phyloP scores from a whole-genome alignment of 768 basidiomycete species.

The Strobilomyces confusus region DNA sequence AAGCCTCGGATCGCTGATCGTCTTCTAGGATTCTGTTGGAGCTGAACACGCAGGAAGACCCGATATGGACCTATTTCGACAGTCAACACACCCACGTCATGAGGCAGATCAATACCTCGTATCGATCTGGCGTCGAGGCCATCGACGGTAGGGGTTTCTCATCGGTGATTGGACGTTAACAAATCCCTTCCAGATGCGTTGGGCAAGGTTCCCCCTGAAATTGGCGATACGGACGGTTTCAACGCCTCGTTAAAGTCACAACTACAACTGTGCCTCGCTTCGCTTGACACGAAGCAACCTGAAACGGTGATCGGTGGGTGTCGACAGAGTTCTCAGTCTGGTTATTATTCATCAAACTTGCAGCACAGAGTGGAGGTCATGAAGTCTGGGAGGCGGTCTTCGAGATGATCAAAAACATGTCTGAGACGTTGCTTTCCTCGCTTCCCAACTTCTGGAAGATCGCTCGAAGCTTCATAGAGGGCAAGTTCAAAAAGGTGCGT shows the following conservation, averaged over 20 bases:
- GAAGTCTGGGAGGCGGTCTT: slow-evolving; percentile 79
- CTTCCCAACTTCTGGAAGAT: slow-evolving; percentile 95
- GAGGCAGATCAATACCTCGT: slow-evolving; percentile 65
- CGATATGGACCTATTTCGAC: slow-evolving; percentile 95
- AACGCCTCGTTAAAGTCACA: slow-evolving; percentile 48
- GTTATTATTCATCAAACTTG: neutral
- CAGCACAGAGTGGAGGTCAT: slow-evolving; percentile 68
- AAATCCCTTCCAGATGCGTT: slow-evolving; percentile 38
- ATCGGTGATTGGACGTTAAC: slow-evolving; percentile 3
- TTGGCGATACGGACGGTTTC: slow-evolving; percentile 35
- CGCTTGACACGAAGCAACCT: slow-evolving; percentile 59
- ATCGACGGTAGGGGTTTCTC: slow-evolving; percentile 42
- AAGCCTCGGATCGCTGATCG: slow-evolving; percentile 8
- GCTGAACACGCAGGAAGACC: slow-evolving; percentile 81
- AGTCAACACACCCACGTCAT: slow-evolving; percentile 86
- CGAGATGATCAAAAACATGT: slow-evolving; percentile 80
- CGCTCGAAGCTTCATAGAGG: slow-evolving; percentile 85
- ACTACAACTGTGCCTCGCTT: slow-evolving; percentile 55
- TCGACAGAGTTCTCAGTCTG: neutral
- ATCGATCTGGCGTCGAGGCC: slow-evolving; percentile 45
- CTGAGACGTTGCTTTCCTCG: slow-evolving; percentile 77
- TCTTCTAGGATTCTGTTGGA: slow-evolving; percentile 76
- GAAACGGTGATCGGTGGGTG: slow-evolving; percentile 58
- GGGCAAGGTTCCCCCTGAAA: slow-evolving; percentile 39
- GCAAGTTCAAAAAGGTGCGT: slow-evolving; percentile 83